Evolutionary conservation across 2,329 filamentous ascomycete species (phyloP).

Genomic region (Xylariaceae sp.): DNA sequence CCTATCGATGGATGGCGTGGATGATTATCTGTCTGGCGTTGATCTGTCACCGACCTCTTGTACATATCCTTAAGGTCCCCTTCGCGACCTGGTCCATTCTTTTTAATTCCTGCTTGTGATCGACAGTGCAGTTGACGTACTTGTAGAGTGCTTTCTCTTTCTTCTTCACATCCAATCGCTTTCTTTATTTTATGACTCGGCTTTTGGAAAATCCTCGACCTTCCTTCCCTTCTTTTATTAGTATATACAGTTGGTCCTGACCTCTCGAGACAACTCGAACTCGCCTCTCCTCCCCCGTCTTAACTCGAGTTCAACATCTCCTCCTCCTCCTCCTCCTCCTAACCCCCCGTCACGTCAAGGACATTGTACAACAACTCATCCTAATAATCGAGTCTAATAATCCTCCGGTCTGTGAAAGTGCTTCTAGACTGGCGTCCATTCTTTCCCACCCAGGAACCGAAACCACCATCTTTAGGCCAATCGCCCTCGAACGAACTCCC

Average conservation of each 20-base stretch:
- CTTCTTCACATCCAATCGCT: slow-evolving; percentile 33
- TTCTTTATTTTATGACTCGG: slow-evolving; percentile 34
- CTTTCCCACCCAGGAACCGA: slow-evolving; percentile 31
- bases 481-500: slow-evolving; percentile 27
- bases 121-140: slow-evolving; percentile 33
- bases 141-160: slow-evolving; percentile 31
- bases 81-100: slow-evolving; percentile 32
- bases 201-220: slow-evolving; percentile 32
- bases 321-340: slow-evolving; percentile 3
- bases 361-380: slow-evolving; percentile 29
- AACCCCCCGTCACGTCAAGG: slow-evolving; percentile 4
- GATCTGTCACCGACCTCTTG: slow-evolving; percentile 33
- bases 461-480: slow-evolving; percentile 35
- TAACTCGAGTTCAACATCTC: slow-evolving; percentile 21
- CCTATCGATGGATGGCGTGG: slow-evolving; percentile 36
- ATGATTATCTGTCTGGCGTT: slow-evolving; percentile 36
- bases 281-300: slow-evolving; percentile 17
- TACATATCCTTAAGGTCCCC: slow-evolving; percentile 34
- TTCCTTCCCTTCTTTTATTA: slow-evolving; percentile 33
- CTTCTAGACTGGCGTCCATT: slow-evolving; percentile 32
- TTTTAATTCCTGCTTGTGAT: slow-evolving; percentile 31
- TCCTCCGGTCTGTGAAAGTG: slow-evolving; percentile 24
- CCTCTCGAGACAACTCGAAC: slow-evolving; percentile 7
- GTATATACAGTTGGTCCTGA: slow-evolving; percentile 27
- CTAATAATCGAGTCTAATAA: slow-evolving; percentile 28